Evolutionary conservation across 2,329 filamentous ascomycete genomes (phyloP).

Genomic region (Colletotrichum falcatum): DNA sequence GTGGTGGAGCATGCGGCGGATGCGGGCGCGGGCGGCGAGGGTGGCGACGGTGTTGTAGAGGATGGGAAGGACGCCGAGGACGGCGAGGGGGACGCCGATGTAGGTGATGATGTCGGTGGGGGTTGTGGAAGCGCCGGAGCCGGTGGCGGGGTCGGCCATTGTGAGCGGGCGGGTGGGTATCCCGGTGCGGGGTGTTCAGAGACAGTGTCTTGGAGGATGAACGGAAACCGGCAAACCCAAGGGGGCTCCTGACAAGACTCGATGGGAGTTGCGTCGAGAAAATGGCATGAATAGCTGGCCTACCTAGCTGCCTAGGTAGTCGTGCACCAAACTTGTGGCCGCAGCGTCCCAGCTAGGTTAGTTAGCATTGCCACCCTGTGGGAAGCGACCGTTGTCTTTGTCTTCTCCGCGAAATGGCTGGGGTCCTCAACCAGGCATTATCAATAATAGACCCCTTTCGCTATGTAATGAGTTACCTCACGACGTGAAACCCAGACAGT

Average conservation of each 20-base stretch:
- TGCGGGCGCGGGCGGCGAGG: slow-evolving; percentile 69
- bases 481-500: no score
- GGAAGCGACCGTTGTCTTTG: no score
- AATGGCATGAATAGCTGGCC: neutral
- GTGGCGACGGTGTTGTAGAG: slow-evolving; percentile 74
- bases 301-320: no score
- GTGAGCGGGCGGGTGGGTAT: neutral
- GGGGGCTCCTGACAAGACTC: neutral
- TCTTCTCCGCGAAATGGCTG: no score
- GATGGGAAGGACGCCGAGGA: slow-evolving; percentile 72
- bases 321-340: no score
- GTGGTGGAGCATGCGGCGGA: slow-evolving; percentile 68
- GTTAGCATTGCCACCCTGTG: no score
- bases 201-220: neutral
- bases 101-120: slow-evolving; percentile 37
- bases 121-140: slow-evolving; percentile 4
- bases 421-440: no score
- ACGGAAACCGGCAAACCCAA: neutral
- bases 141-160: slow-evolving; percentile 16
- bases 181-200: neutral
- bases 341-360: no score
- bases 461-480: no score
- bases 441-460: no score
- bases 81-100: slow-evolving; percentile 61
- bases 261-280: neutral